These are phyloP conservation scores for Mortierella antarctica DNA, from an alignment of 192 early-diverging fungal species.

Conservation along the genomic window DNA sequence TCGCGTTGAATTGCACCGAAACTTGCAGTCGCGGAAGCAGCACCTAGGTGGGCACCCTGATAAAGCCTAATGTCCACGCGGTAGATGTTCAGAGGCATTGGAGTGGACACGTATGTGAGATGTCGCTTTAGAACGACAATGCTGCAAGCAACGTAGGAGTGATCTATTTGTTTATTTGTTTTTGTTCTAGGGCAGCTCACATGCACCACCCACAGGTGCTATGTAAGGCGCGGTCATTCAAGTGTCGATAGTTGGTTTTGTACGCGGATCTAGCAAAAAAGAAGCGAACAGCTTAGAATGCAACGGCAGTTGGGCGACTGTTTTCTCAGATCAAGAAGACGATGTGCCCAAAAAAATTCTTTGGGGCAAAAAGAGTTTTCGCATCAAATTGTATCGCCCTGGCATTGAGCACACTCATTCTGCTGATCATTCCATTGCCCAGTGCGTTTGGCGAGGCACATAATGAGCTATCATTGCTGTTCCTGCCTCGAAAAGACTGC, in stretches of 20 bases:
- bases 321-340: too few relatives aligned
- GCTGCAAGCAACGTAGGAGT: not conserved
- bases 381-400: too few relatives aligned
- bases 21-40: too few relatives aligned
- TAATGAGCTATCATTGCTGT: too few relatives aligned
- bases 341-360: not conserved
- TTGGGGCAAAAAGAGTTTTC: conserved; percentile 7
- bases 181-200: not conserved
- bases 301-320: not conserved
- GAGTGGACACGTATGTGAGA: not conserved
- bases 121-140: conserved; percentile 30
- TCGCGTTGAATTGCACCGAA: too few relatives aligned
- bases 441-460: too few relatives aligned
- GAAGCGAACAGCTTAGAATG: not conserved
- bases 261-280: not conserved
- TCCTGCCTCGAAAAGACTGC: too few relatives aligned
- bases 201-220: not conserved
- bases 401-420: not conserved
- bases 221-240: too few relatives aligned
- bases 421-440: too few relatives aligned
- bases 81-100: not conserved
- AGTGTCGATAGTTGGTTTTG: not conserved
- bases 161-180: not conserved
- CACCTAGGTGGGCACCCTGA: too few relatives aligned
- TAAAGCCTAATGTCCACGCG: not conserved